phyloP scores from a whole-genome alignment of 1,139 yeast genomes.

The Suhomyces kunorum region DNA sequence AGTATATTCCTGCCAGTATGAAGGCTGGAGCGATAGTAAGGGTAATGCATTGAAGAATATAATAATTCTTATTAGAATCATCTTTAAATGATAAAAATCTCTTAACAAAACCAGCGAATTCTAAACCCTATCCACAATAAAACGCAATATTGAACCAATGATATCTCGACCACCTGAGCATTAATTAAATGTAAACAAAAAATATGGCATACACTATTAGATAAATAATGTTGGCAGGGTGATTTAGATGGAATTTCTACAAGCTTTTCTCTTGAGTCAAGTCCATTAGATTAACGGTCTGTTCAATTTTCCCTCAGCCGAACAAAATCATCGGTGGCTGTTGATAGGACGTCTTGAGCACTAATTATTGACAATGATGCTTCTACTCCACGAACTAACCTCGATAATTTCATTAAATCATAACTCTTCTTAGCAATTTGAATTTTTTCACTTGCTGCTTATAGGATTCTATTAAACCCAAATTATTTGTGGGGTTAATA shows the following conservation, averaged over 20 bases:
- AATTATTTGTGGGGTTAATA: neutral
- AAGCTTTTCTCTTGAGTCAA: slow-evolving; percentile 30
- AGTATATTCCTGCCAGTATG: slow-evolving; percentile 74
- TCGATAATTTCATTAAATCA: slow-evolving; percentile 22
- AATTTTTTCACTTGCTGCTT: slow-evolving; percentile 9
- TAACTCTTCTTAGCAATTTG: slow-evolving; percentile 13
- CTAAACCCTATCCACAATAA: slow-evolving; percentile 60
- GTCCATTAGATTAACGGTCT: slow-evolving; percentile 35
- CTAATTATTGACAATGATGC: slow-evolving; percentile 38
- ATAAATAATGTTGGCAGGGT: slow-evolving; percentile 36
- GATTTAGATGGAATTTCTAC: slow-evolving; percentile 25
- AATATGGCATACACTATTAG: slow-evolving; percentile 27
- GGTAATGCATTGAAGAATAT: slow-evolving; percentile 58
- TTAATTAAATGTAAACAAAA: slow-evolving; percentile 24
- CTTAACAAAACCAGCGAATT: slow-evolving; percentile 60
- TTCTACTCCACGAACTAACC: slow-evolving; percentile 36
- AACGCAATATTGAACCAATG: slow-evolving; percentile 75
- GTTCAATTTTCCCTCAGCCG: slow-evolving; percentile 33
- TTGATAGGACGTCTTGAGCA: slow-evolving; percentile 37
- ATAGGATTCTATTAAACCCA: neutral
- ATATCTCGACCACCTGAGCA: slow-evolving; percentile 48
- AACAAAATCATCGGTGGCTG: slow-evolving; percentile 35
- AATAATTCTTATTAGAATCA: neutral
- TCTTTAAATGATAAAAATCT: neutral
- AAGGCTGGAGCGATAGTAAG: slow-evolving; percentile 86